Evolutionary conservation across 805 yeast genomes (phyloP), one percentile per base, ranked within the genome.

Genomic region (Blastobotrys peoriensis): DNA sequence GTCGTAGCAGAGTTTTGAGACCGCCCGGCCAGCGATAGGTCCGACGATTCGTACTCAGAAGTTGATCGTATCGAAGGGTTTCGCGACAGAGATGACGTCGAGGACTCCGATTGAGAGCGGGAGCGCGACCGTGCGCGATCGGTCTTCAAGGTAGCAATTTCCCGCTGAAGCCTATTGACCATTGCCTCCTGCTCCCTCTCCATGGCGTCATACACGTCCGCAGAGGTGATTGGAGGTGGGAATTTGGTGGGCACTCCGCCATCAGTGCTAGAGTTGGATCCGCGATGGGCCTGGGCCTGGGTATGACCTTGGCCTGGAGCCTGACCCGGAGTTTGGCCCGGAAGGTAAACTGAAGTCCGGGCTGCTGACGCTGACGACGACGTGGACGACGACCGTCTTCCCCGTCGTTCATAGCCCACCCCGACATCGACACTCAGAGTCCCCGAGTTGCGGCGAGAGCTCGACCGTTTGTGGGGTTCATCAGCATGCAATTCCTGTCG

Each of bases 131-230:
- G 46, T 23, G 77, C 52, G 36, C 59, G 53, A 36, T 80, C 86
- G 15, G 75, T 76, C 51, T 73, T 75, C 48, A 82, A 60, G 4
- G 52, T 46, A 20, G 67, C 68, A 28, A 83, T 80, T 57, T 82
- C 86, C 43, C 74, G 72, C 77, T 80, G 81, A 35, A 82, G 64
- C 58, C 73, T 75, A 56, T 81, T 64, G 16, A 82, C 88, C 19
- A 81, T 79, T 2, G 84, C 86, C 56, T 83, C 89, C 59, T 83
- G 88, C 61, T 83, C 87, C 42, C 79, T 69, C 54, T 83, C 89
- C 79, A 83, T 48, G 17, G 58, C 57, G 41, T 62, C 66, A 38
- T 48, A 58, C 3, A 61, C 76, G 28, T 59, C 59, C 3, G 50
- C 57, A 18, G 30, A 27, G n/a, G 34, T 38, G 36, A 22, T 22